Base-by-base conservation (phyloP, 441 rosid genomes). In the Macaranga tanarius region DNA sequence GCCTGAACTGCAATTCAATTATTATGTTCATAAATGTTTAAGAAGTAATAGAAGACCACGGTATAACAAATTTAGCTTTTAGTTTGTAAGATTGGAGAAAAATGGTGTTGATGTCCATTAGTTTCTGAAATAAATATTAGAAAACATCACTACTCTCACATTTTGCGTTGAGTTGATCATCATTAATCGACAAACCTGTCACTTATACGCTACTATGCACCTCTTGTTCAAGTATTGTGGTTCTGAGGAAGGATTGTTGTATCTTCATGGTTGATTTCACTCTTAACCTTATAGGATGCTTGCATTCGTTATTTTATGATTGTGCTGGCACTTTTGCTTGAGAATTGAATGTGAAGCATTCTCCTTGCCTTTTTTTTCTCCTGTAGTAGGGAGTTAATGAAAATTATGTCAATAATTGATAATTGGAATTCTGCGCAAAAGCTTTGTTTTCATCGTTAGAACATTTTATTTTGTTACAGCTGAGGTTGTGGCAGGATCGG, bases 401-500 rank as follows among this genome's bases (percentile, higher is more conserved):
- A 59, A 38, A 4, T 59, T 11, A 44, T 9, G 45, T 15, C 50
- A n/a, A 42, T 10, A 17, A 7, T 42, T 10, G 38, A 47, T 25
- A 16, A 48, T 48, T 25, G 17, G 28, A 10, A 44, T 66, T 56
- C 8, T 31, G 42, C 23, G 54, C 69, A 57, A 56, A 78, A 67
- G 38, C 62, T 69, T 54, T 59, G 51, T 71, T 73, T 78, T 83
- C 60, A 80, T 79, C 70, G 64, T 65, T 61, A 22, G 56, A 71
- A 57, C 67, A 73, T 82, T 81, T 65, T 79, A 69, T 81, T 79
- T 80, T 85, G 79, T 82, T 87, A 70, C 89, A 89, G 97, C 89
- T 80, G 97, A 95, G 84, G 99, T 83, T 81, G 99, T 88, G 72
- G 94, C 97, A 72, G 99, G 99, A 85, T 95, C 99, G 67, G 91